Evolutionary conservation across 495 filamentous ascomycete species (phyloP), one percentile per base, ranked within the genome.

Genomic region (Neurospora sp.): DNA sequence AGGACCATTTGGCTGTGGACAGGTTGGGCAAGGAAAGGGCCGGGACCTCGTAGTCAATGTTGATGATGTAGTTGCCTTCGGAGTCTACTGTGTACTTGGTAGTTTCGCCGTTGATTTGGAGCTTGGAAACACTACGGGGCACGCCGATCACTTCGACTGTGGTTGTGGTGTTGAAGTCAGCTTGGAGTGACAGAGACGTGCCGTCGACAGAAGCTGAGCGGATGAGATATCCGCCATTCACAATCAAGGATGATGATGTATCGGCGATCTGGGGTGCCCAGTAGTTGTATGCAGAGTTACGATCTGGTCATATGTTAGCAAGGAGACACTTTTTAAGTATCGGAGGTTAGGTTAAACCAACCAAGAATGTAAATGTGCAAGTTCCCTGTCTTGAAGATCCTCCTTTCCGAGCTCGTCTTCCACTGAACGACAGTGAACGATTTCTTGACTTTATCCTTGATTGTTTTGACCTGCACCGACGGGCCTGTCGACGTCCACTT

Each of bases 251-350:
- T 0, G 87, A 74, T 1, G 45, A 39, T 1, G 74, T 39, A 41
- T 69, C 73, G 0, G 80, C 80, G 12, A 89, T 77, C 72, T 91
- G 83, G 2, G 89, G 86, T 14, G 87, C 85, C 91, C 91, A 94
- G 84, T 90, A 92, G 75, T 91, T 89, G 81, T 93, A 93, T 0
- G 90, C 91, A n/a, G 86, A 82, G 79, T 91, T 90, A n/a, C 91
- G 86, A 75, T 91, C 89, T 78, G 61, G 37, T 74, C 69, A 72
- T 71, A 0, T 59, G 27, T 12, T 10, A 39, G 20, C 12, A 0
- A 12, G 41, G 27, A 3, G 31, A 37, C 20, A 37, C 39, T 4
- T 31, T 22, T n/a, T 1, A 45, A 6, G 37, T 22, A 44, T 68
- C n/a, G 3, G 10, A 41, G 20, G 10, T 41, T 22, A 35, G 16